These are phyloP conservation scores for Penicillium antarcticum DNA, from an alignment of 495 filamentous ascomycete genomes.

Conservation along the genomic window DNA sequence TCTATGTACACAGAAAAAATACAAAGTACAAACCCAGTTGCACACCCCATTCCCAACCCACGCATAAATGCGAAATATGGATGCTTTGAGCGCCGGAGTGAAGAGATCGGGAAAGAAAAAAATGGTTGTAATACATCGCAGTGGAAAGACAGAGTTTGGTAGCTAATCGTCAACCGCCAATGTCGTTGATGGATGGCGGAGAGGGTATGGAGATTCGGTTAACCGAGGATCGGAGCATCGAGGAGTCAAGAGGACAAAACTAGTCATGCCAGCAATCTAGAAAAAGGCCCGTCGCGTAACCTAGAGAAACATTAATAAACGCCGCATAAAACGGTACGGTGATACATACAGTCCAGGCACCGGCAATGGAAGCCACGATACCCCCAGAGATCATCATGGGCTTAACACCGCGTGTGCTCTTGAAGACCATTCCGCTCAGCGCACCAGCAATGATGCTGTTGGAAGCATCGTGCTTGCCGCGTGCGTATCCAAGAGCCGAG, in stretches of 20 bases:
- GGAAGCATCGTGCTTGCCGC: slow-evolving; percentile 86
- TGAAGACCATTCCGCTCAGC: slow-evolving; percentile 90
- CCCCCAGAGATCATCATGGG: slow-evolving; percentile 92
- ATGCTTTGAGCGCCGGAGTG: slow-evolving; percentile 50
- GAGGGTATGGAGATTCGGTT: slow-evolving; percentile 28
- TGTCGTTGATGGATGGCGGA: slow-evolving; percentile 30
- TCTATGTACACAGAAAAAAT: slow-evolving; percentile 47
- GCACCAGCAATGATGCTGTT: slow-evolving; percentile 84
- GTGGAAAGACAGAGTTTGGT: slow-evolving; percentile 24
- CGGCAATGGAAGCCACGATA: slow-evolving; percentile 80
- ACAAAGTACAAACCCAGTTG: slow-evolving; percentile 42
- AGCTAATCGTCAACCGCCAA: slow-evolving; percentile 24
- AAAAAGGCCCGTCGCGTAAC: slow-evolving; percentile 57
- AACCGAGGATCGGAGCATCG: slow-evolving; percentile 15
- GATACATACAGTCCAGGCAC: slow-evolving; percentile 78
- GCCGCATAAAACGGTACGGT: not conserved
- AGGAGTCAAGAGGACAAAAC: slow-evolving; percentile 16
- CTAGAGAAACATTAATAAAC: slow-evolving; percentile 40
- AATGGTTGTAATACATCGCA: slow-evolving; percentile 45
- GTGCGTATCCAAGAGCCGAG: slow-evolving; percentile 77
- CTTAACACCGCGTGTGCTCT: slow-evolving; percentile 83
- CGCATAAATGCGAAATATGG: slow-evolving; percentile 44
- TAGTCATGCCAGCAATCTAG: slow-evolving; percentile 27
- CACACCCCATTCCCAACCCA: slow-evolving; percentile 46
- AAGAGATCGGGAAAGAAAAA: slow-evolving; percentile 36